Conservation (phyloP, 441 rosid genomes). For the Erodium texanum region DNA sequence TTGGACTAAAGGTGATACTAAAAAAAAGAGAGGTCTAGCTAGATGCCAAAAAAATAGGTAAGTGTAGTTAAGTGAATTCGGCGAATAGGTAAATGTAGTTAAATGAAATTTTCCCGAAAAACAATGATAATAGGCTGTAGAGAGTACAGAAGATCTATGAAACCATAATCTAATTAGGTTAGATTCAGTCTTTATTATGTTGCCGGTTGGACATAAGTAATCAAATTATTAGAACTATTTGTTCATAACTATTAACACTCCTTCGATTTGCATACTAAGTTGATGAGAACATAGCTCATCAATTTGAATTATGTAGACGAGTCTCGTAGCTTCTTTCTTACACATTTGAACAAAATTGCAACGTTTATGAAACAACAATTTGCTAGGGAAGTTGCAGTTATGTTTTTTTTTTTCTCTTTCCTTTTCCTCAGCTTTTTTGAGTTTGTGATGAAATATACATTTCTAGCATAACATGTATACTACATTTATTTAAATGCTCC, state of each 20-base stretch:
- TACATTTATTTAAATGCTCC: not conserved
- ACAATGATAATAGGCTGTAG: not conserved
- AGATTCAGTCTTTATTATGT: not conserved
- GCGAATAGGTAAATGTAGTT: too few species aligned
- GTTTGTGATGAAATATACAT: not conserved
- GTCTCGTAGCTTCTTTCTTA: not conserved
- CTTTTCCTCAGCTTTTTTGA: not conserved
- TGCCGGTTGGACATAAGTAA: not conserved
- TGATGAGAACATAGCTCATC: not conserved
- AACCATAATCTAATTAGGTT: not conserved
- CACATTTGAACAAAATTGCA: not conserved
- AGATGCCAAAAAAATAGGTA: too few species aligned
- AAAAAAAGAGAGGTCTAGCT: too few species aligned
- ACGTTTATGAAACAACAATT: not conserved
- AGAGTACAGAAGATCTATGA: not conserved
- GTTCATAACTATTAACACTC: not conserved
- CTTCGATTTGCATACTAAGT: not conserved
- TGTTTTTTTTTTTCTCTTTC: not conserved
- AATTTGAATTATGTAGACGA: not conserved
- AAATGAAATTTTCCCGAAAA: too few species aligned
- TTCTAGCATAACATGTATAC: not conserved
- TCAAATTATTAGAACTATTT: not conserved
- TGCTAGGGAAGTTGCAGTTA: not conserved
- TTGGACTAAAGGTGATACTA: too few species aligned
- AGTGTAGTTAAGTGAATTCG: too few species aligned